Base-by-base conservation (phyloP, 108 stramenopile genomes). In the Discostella stelligeroides region DNA sequence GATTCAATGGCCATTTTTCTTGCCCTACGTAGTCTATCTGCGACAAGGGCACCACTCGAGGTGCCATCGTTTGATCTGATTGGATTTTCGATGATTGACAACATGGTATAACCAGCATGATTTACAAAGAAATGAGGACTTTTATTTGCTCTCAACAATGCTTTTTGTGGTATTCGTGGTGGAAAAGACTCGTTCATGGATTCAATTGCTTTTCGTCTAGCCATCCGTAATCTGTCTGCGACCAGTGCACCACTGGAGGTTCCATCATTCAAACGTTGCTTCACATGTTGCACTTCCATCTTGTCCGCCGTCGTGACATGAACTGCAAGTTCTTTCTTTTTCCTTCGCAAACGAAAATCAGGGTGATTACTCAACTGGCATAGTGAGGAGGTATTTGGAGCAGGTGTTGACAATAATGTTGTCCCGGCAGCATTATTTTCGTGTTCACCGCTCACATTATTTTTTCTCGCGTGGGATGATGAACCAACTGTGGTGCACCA, bases 231-330 rank as follows among this genome's bases (percentile, higher is more conserved):
- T 20, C 77, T 58, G 6, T 79, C 77, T 18, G 56, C 70, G 7
- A 41, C 42, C 23, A 79, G 4, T 12, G 77, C 77, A 18, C 77
- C 77, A 62, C 77, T 79, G 21, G 77, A 79, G 4, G 70, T 72
- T 4, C 77, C 77, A 62, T 72, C 77, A 41, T 66, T 79, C 10
- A 65, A 67, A 47, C 70, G 53, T 4, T 38, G 11, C 4, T 66
- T 34, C 7, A 54, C 62, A 23, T 51, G 60, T 27, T 61, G 47
- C 59, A 39, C 30, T 20, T 49, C 40, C 5, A 23, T 60, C 12
- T 50, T 46, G n/a, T 15, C 45, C 25, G 28, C 37, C 34, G n/a
- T 53, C 30, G 39, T 13, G 15, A 38, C 30, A 41, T 54, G 30
- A 21, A 21, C 5, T 53, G 34, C 18, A n/a, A 54, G 4, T 23